A percentile compares a stretch with the other conserved stretches of the same genome.
phyloP scores from a whole-genome alignment of 305 asterid genomes.

The Fraxinus sp. region DNA sequence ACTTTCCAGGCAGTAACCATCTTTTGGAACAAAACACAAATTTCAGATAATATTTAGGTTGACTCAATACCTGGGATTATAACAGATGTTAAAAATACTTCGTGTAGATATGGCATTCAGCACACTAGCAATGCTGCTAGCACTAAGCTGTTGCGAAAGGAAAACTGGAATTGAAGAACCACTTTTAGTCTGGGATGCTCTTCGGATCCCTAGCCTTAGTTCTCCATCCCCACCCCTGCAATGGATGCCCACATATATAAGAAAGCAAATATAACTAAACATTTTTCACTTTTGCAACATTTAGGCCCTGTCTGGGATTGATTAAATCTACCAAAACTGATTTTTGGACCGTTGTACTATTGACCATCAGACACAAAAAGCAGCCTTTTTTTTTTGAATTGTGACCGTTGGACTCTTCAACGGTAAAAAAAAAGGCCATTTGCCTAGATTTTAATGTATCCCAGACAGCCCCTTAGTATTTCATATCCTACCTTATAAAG shows the following conservation, averaged over 20 bases:
- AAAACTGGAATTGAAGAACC: constrained; percentile 46
- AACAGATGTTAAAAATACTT: constrained; percentile 61
- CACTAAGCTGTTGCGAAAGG: constrained; percentile 46
- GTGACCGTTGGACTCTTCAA: no score
- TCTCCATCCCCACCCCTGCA: constrained; percentile 94
- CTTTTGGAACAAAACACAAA: background rate
- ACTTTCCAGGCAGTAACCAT: background rate
- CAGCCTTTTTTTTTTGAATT: no score
- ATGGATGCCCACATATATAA: constrained; percentile 9
- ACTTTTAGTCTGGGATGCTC: constrained; percentile 68
- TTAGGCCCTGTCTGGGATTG: background rate
- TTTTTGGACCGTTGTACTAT: no score
- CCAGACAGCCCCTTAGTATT: background rate
- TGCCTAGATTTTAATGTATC: no score
- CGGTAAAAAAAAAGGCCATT: no score
- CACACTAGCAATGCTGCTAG: constrained; percentile 54
- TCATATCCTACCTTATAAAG: constrained; percentile 62
- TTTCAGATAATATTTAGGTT: background rate
- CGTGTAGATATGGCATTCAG: constrained; percentile 59
- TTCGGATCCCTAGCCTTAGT: constrained; percentile 92
- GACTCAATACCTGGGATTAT: constrained; percentile 82
- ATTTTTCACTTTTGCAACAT: background rate
- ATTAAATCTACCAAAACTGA: no score
- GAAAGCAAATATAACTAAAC: constrained; percentile 9
- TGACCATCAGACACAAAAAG: no score